phyloP scores from a whole-genome alignment of 768 basidiomycete species.

The Rickenella mellea region DNA sequence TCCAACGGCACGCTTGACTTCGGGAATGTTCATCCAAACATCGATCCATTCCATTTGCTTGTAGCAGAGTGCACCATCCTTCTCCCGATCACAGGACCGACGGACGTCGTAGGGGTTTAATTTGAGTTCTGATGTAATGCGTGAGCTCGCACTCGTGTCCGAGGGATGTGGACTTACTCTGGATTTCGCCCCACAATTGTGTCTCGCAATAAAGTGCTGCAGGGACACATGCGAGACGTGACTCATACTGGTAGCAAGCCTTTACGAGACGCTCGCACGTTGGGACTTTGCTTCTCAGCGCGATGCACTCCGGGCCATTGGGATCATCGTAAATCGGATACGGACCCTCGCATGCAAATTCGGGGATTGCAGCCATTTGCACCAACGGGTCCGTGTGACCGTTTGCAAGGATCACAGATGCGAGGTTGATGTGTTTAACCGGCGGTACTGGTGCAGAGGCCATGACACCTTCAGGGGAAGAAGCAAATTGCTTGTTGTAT shows the following conservation, averaged over 20 bases:
- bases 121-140: conserved; percentile 41
- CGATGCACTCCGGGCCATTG: conserved; percentile 51
- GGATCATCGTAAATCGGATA: conserved; percentile 69
- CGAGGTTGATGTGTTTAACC: conserved; percentile 70
- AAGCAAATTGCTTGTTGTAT: conserved; percentile 53
- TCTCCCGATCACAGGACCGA: conserved; percentile 55
- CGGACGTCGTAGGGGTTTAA: conserved; percentile 89
- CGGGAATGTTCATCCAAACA: conserved; percentile 72
- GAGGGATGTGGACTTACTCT: conserved; percentile 36
- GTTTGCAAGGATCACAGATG: conserved; percentile 79
- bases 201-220: conserved; percentile 74
- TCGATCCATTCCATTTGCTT: conserved; percentile 82
- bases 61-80: conserved; percentile 71
- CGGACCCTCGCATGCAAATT: conserved; percentile 72
- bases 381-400: conserved; percentile 76
- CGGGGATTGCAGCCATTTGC: conserved; percentile 75
- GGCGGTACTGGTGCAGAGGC: conserved; percentile 20
- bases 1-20: conserved; percentile 72
- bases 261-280: conserved; percentile 69
- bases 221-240: conserved; percentile 58
- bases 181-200: conserved; percentile 62
- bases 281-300: conserved; percentile 54
- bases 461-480: conserved; percentile 17
- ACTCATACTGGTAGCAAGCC: conserved; percentile 55
- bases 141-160: not conserved